phyloP scores from a whole-genome alignment of 257 asterid species.

The Solanum megistacrolobum region DNA sequence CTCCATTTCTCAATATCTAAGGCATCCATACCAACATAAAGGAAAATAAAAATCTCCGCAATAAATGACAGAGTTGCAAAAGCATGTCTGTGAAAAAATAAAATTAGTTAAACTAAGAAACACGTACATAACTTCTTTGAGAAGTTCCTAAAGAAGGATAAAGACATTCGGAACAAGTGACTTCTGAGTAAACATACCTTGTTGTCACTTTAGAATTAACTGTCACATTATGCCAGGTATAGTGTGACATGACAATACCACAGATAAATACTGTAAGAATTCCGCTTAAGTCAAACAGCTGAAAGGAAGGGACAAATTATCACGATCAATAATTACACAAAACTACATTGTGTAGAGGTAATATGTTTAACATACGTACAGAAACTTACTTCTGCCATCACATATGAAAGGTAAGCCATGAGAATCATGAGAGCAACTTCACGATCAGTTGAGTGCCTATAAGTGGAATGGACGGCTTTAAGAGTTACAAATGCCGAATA shows the following conservation, averaged over 20 bases:
- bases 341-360: background rate
- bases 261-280: conserved; percentile 76
- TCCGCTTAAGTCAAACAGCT: conserved; percentile 63
- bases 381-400: conserved; percentile 48
- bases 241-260: conserved; percentile 83
- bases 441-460: conserved; percentile 70
- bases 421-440: conserved; percentile 75
- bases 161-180: background rate
- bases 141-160: background rate
- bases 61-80: conserved; percentile 61
- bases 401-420: conserved; percentile 78
- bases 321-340: background rate
- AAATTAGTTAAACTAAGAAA: background rate
- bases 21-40: conserved; percentile 91
- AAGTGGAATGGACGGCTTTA: background rate
- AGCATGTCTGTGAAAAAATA: conserved; percentile 40
- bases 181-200: conserved; percentile 23
- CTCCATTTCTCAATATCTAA: conserved; percentile 72
- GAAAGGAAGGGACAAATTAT: conserved; percentile 5
- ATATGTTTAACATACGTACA: background rate
- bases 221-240: conserved; percentile 67
- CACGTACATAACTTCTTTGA: background rate
- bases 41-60: conserved; percentile 67
- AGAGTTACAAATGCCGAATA: background rate
- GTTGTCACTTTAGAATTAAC: conserved; percentile 55